These are phyloP conservation scores for Rhypophila decipiens DNA, from an alignment of 495 filamentous ascomycete genomes.

Conservation along the genomic window DNA sequence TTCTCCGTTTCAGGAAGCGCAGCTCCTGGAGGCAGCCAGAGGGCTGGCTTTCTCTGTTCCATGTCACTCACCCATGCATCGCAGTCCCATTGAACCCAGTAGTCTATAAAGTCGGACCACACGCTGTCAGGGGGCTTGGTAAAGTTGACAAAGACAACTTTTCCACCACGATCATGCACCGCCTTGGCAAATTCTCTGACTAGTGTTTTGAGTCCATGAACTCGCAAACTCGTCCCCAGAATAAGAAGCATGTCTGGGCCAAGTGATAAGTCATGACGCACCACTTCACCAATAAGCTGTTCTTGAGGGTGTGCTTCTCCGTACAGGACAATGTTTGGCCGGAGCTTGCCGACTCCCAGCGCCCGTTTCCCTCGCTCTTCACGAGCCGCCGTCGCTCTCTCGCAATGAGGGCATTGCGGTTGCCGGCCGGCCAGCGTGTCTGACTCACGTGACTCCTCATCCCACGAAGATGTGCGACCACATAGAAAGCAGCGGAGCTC, in stretches of 20 bases:
- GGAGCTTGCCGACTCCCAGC: slow-evolving; percentile 52
- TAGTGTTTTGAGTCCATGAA: slow-evolving; percentile 62
- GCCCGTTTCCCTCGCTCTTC: slow-evolving; percentile 57
- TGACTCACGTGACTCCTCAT: slow-evolving; percentile 40
- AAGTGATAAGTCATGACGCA: slow-evolving; percentile 55
- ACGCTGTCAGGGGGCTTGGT: slow-evolving; percentile 60
- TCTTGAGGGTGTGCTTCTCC: slow-evolving; percentile 65
- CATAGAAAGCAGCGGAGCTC: slow-evolving; percentile 58
- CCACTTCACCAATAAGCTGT: slow-evolving; percentile 53
- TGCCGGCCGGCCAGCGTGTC: slow-evolving; percentile 51
- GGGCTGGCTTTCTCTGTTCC: slow-evolving; percentile 44
- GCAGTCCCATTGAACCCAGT: slow-evolving; percentile 65
- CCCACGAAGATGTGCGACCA: slow-evolving; percentile 53
- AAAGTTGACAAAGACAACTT: slow-evolving; percentile 63
- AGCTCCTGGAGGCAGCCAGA: slow-evolving; percentile 47
- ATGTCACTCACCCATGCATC: slow-evolving; percentile 62
- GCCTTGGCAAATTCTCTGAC: slow-evolving; percentile 65
- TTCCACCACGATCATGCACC: slow-evolving; percentile 56
- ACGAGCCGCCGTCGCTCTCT: slow-evolving; percentile 46
- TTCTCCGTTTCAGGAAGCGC: slow-evolving; percentile 28
- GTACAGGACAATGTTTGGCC: slow-evolving; percentile 67
- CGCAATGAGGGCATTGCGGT: slow-evolving; percentile 57
- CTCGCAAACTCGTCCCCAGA: slow-evolving; percentile 60
- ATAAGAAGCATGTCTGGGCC: slow-evolving; percentile 60
- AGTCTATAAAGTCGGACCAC: slow-evolving; percentile 63